These are phyloP conservation scores for Torulaspora delbrueckii DNA, from an alignment of 805 yeast species.

Conservation along the genomic window DNA sequence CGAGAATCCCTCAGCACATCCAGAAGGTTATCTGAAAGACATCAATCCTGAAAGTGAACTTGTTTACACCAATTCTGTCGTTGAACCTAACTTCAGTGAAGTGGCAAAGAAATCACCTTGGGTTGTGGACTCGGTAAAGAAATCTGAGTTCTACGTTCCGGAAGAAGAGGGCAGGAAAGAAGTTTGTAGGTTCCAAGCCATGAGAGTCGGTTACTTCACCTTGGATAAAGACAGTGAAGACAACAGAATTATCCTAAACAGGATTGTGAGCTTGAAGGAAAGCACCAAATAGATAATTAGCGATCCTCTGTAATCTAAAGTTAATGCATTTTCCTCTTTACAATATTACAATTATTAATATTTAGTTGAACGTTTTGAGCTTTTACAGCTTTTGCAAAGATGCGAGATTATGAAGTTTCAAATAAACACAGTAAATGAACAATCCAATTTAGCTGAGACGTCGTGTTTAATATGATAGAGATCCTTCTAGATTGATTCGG, in stretches of 20 bases:
- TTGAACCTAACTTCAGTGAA: conserved; percentile 73
- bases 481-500: no score
- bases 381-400: no score
- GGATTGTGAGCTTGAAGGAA: conserved; percentile 91
- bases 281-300: conserved; percentile 39
- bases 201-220: conserved; percentile 94
- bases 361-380: neutral
- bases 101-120: conserved; percentile 70
- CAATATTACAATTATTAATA: neutral
- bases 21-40: conserved; percentile 83
- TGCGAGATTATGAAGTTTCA: no score
- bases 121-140: conserved; percentile 53
- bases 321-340: neutral
- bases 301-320: neutral
- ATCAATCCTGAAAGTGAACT: conserved; percentile 76
- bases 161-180: conserved; percentile 64
- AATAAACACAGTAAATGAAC: no score
- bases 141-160: conserved; percentile 60
- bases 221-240: conserved; percentile 70
- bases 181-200: conserved; percentile 94
- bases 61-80: conserved; percentile 55
- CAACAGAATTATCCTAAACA: conserved; percentile 67
- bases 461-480: no score
- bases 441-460: no score
- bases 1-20: conserved; percentile 85